phyloP scores from a whole-genome alignment of 106 monocot genomes.

The Dendrobium nobile region DNA sequence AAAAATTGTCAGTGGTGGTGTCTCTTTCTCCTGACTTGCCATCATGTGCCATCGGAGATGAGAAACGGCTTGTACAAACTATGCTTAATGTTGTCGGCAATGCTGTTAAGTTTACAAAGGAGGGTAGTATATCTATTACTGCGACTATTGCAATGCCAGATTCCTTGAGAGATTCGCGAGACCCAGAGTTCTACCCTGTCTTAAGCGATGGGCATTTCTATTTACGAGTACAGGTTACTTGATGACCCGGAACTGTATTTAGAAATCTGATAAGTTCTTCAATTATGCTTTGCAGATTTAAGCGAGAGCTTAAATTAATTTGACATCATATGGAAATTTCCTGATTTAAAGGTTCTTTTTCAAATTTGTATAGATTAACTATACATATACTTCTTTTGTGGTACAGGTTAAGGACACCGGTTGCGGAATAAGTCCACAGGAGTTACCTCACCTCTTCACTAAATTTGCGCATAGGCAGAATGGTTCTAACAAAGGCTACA shows the following conservation, averaged over 20 bases:
- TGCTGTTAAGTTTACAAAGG: slow-evolving; percentile 89
- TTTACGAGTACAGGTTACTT: slow-evolving; percentile 71
- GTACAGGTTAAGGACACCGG: slow-evolving; percentile 90
- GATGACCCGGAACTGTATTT: not conserved
- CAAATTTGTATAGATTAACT: not conserved
- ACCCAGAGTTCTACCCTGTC: slow-evolving; percentile 50
- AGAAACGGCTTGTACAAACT: slow-evolving; percentile 69
- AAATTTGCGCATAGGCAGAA: slow-evolving; percentile 55
- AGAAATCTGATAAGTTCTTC: not conserved
- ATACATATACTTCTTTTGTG: not conserved
- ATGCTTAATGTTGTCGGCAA: slow-evolving; percentile 78
- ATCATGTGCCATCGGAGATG: slow-evolving; percentile 66
- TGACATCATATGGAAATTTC: not conserved
- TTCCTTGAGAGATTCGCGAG: slow-evolving; percentile 45
- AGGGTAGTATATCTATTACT: slow-evolving; percentile 61
- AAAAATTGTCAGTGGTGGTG: slow-evolving; percentile 45
- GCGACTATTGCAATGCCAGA: slow-evolving; percentile 57
- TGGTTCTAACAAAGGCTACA: slow-evolving; percentile 42
- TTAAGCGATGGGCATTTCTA: slow-evolving; percentile 56
- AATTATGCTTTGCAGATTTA: not conserved
- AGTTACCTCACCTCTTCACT: slow-evolving; percentile 70
- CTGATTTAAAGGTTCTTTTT: not conserved
- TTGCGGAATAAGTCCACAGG: slow-evolving; percentile 76
- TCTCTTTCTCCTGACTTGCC: slow-evolving; percentile 68
- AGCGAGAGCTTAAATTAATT: not conserved